Evolutionary conservation across 495 filamentous ascomycete species (phyloP), one percentile per base, ranked within the genome.

Genomic region (Amorphotheca resinae): DNA sequence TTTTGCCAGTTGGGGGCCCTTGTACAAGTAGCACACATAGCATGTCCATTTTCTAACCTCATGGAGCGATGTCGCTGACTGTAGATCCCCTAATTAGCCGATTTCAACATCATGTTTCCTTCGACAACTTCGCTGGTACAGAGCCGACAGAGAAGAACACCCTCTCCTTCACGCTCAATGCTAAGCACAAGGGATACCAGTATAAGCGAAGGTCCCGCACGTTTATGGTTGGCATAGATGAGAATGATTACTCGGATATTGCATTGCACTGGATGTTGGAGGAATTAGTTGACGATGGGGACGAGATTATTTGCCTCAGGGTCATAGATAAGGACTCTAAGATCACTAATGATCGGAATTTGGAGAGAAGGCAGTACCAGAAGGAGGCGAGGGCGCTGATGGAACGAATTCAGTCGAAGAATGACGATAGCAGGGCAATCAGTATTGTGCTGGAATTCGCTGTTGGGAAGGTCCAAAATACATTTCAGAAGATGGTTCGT

Each of bases 181-280:
- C 79, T 43, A 85, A 87, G 57, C 91, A 96, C 61, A 82, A 80
- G 45, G 84, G 89, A 45, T 95, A 95, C 60, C 80, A 84, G 49
- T 82, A 77, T 49, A 82, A 79, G 40, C 76, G 84, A 32, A 74
- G 86, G 26, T 93, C 87, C 8, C 76, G 89, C 31, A 95, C 87
- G 1, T 95, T 95, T 58, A 75, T 96, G 52, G 89, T 87, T 41
- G 91, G 91, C 1, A 86, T 87, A 22, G 91, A 98, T 60, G 82
- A 93, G 57, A 91, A 96, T 53, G 78, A 85, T 44, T 96, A 96
- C 63, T 95, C 89, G 15, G 87, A 95, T 37, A 93, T 86, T 64
- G 91, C 91, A 7, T 69, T 98, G 9, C 79, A 93, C 57, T 98
- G 88, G 87, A 71, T 95, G 36, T 73, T 98, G 21, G 86, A 93